phyloP scores from a whole-genome alignment of 2,329 filamentous ascomycete species.

The Fusarium heterosporum region DNA sequence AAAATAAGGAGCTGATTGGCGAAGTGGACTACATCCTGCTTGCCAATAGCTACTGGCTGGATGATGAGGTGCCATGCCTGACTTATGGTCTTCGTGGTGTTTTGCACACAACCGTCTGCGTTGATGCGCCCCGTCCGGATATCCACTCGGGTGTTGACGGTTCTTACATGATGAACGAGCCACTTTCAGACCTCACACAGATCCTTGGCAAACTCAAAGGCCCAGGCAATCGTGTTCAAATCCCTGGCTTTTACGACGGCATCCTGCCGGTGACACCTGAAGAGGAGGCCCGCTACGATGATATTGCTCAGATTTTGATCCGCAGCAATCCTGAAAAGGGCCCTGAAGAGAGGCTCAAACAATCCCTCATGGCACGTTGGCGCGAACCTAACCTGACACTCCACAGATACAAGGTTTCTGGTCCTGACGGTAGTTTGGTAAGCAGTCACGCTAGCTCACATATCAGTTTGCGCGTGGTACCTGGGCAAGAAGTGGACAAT shows the following conservation, averaged over 20 bases:
- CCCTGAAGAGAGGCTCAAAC: constrained; percentile 77
- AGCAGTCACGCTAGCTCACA: constrained; percentile 89
- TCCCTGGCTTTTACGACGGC: constrained; percentile 89
- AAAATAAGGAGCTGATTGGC: constrained; percentile 86
- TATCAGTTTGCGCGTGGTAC: constrained; percentile 90
- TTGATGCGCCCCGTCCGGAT: constrained; percentile 88
- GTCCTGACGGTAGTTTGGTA: constrained; percentile 91
- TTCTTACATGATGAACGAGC: constrained; percentile 88
- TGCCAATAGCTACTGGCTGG: constrained; percentile 98
- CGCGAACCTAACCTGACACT: constrained; percentile 94
- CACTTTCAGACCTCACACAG: constrained; percentile 88
- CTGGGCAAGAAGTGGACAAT: constrained; percentile 87
- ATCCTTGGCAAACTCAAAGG: constrained; percentile 86
- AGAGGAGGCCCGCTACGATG: constrained; percentile 84
- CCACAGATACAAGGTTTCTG: constrained; percentile 91
- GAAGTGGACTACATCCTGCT: constrained; percentile 93
- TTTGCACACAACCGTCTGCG: constrained; percentile 89
- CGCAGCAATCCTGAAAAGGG: constrained; percentile 72
- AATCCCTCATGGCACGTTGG: constrained; percentile 92
- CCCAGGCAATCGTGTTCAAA: constrained; percentile 80
- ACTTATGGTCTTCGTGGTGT: constrained; percentile 96
- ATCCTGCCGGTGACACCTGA: constrained; percentile 80
- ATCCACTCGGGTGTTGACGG: constrained; percentile 98
- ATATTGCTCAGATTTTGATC: constrained; percentile 83
- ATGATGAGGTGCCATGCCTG: constrained; percentile 93